Evolutionary conservation across 2,329 filamentous ascomycete genomes (phyloP).

Genomic region (Pseudocercospora crystallina): DNA sequence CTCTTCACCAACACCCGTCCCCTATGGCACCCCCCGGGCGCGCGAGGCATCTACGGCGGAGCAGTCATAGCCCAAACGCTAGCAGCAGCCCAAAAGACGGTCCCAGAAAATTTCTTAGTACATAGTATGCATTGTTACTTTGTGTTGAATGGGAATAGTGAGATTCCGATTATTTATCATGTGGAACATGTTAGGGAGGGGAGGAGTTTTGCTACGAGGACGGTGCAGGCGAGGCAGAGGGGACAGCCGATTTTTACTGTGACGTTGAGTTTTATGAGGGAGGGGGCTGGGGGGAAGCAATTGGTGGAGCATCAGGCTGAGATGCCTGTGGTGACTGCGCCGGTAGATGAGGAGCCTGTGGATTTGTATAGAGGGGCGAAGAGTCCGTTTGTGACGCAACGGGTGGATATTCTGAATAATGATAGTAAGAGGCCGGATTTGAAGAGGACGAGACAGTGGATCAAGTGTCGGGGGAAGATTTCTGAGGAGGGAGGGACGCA

Average conservation of each 20-base stretch:
- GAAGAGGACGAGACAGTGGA: slow-evolving; percentile 68
- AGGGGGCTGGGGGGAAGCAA: slow-evolving; percentile 58
- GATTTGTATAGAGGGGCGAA: slow-evolving; percentile 35
- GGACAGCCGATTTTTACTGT: slow-evolving; percentile 93
- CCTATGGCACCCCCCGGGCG: slow-evolving; percentile 88
- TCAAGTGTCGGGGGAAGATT: slow-evolving; percentile 72
- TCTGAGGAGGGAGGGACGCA: slow-evolving; percentile 70
- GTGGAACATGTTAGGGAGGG: slow-evolving; percentile 93
- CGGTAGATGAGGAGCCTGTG: slow-evolving; percentile 39
- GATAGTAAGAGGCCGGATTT: slow-evolving; percentile 57
- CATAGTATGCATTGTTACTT: slow-evolving; percentile 99
- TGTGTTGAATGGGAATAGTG: slow-evolving; percentile 80
- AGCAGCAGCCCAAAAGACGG: slow-evolving; percentile 82
- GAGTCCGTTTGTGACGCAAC: slow-evolving; percentile 60
- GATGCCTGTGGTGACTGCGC: slow-evolving; percentile 48
- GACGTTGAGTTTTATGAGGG: slow-evolving; percentile 81
- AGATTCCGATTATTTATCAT: slow-evolving; percentile 88
- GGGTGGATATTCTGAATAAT: slow-evolving; percentile 58
- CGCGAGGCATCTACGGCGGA: slow-evolving; percentile 91
- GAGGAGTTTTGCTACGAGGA: slow-evolving; percentile 83
- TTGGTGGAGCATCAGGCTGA: slow-evolving; percentile 65
- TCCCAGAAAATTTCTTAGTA: slow-evolving; percentile 74
- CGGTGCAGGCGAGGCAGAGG: slow-evolving; percentile 89
- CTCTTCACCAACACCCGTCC: slow-evolving; percentile 93
- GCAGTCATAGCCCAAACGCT: slow-evolving; percentile 91